A percentile compares a stretch with the other conserved stretches of the same genome.
Evolutionary conservation across 306 rosid species (phyloP).

Genomic region (Corylus heterophylla): DNA sequence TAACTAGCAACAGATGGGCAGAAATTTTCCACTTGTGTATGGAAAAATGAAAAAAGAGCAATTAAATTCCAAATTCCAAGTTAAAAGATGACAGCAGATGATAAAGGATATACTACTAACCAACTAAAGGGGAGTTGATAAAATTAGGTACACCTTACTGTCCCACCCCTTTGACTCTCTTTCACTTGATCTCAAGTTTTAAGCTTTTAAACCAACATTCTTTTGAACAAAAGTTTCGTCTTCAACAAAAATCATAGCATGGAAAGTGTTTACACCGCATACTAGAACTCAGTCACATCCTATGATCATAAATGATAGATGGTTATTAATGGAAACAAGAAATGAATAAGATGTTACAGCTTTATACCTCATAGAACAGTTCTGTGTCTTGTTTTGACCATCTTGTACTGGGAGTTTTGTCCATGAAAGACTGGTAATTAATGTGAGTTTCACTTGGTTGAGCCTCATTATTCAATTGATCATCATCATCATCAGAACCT

Average conservation of each 20-base stretch:
- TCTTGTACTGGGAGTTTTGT: constrained; percentile 64
- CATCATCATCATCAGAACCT: constrained; percentile 55
- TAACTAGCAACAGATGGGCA: not conserved
- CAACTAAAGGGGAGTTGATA: not conserved
- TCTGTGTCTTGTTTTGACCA: constrained; percentile 86
- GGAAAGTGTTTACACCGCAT: not conserved
- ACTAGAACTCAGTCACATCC: not conserved
- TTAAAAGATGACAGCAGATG: not conserved
- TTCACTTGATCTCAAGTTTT: not conserved
- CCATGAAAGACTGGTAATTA: constrained; percentile 79
- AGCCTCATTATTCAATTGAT: constrained; percentile 37
- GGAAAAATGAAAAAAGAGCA: not conserved
- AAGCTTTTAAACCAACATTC: not conserved
- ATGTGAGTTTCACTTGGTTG: constrained; percentile 34
- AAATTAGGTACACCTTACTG: not conserved
- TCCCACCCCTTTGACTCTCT: not conserved
- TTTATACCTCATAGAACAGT: constrained; percentile 69
- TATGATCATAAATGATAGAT: not conserved
- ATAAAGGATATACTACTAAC: not conserved
- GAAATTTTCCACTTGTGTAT: constrained; percentile 10
- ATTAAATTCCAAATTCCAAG: not conserved
- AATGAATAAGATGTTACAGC: not conserved
- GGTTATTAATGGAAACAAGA: not conserved
- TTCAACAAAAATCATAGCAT: not conserved
- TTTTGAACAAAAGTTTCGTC: not conserved